Evolutionary conservation across 768 basidiomycete genomes (phyloP).

Genomic region (Naganishia onofrii): DNA sequence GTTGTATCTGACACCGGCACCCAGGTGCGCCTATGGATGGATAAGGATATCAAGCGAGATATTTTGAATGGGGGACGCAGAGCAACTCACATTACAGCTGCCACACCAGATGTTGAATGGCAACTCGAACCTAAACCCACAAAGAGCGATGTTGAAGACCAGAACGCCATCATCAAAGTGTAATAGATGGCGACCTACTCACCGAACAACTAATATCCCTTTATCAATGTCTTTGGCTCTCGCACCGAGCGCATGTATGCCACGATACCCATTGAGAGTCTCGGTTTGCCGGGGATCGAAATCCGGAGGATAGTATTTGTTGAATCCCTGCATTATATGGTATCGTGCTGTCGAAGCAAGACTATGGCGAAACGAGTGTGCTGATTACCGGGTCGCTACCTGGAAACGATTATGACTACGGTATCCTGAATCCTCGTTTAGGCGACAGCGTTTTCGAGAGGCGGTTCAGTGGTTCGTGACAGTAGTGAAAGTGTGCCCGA

Average conservation of each 20-base stretch:
- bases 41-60: slow-evolving; percentile 1
- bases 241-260: slow-evolving; percentile 90
- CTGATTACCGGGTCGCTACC: no score
- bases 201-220: slow-evolving; percentile 86
- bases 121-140: slow-evolving; percentile 68
- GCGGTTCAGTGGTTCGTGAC: no score
- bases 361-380: not conserved
- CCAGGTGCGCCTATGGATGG: slow-evolving; percentile 68
- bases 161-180: not conserved
- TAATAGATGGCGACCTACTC: slow-evolving; percentile 2
- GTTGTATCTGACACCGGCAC: slow-evolving; percentile 99
- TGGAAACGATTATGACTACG: no score
- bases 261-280: slow-evolving; percentile 54
- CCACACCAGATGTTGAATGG: slow-evolving; percentile 77
- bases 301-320: slow-evolving; percentile 77
- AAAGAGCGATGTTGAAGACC: no score
- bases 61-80: not conserved
- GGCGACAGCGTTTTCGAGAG: no score
- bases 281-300: slow-evolving; percentile 63
- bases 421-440: no score
- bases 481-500: no score
- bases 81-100: slow-evolving; percentile 65
- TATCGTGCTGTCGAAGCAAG: not conserved
- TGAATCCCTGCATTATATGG: slow-evolving; percentile 61
- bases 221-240: slow-evolving; percentile 93